Evolutionary conservation across 768 basidiomycete genomes (phyloP), one percentile per base, ranked within the genome.

Genomic region (Boletus reticuloceps): DNA sequence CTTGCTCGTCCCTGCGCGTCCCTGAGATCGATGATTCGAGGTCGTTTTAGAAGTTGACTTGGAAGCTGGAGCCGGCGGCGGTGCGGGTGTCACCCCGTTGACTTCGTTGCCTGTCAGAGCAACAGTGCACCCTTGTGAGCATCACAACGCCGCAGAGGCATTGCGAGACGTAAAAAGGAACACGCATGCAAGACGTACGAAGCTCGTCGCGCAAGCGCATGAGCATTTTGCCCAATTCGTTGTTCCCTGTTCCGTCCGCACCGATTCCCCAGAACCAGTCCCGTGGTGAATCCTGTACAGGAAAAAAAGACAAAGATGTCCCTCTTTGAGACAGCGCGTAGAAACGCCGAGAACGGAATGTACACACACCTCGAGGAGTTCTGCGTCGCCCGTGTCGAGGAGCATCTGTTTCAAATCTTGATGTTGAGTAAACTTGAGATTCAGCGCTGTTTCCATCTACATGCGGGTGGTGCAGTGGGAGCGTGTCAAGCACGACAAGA

Each of bases 231-330:
- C 88, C 89, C 37, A 90, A 77, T 63, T 90, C 86, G 57, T 90
- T 90, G 32, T 78, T 80, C 25, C 88, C 88, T 55, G 77, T 74
- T 13, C 81, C 74, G 64, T 90, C 84, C 25, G 80, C 76, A 6
- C 88, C 88, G 58, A 84, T 67, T 25, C 88, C 88, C 87, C 88
- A 90, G 69, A 89, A 89, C 50, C 85, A 76, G 65, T 90, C 89
- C 59, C 83, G 82, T 60, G 84, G 83, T 11, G 86, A 88, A 68
- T 86, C 83, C 86, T 88, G 59, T 49, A 6, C 1, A 37, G 25
- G 25, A 25, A 25, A 25, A 25, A 25, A 25, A 25, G 25, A 25
- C 6, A 25, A 25, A 25, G 25, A 25, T 0, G 13, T 13, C 12
- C 16, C 5, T 50, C 36, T 12, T 54, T 43, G 22, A 47, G 47